Percentiles rank a stretch among this genome's conserved stretches.
phyloP scores from a whole-genome alignment of 2,329 filamentous ascomycete species.

The Beauveria caledonica region DNA sequence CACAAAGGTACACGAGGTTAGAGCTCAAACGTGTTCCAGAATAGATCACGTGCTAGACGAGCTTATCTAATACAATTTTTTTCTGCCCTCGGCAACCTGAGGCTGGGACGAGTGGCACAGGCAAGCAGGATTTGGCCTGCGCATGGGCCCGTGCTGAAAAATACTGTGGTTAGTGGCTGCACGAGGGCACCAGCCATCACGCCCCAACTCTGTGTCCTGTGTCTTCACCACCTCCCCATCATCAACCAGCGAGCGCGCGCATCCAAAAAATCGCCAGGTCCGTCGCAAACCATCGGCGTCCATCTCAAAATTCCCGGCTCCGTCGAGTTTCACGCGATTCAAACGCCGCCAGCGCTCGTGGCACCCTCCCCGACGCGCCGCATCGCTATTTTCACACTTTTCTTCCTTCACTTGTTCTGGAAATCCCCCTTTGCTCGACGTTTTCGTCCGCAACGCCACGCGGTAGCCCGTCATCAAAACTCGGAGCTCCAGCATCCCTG shows the following conservation, averaged over 20 bases:
- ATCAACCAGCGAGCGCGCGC: constrained; percentile 46
- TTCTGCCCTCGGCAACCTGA: neutral
- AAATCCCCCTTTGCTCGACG: constrained; percentile 20
- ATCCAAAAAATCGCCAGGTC: constrained; percentile 54
- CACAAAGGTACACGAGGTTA: neutral
- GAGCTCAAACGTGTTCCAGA: neutral
- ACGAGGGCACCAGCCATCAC: constrained; percentile 39
- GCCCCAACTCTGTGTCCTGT: constrained; percentile 42
- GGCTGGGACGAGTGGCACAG: neutral
- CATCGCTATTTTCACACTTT: constrained; percentile 34
- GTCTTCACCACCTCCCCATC: constrained; percentile 46
- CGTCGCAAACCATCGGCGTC: constrained; percentile 50
- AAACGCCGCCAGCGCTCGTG: constrained; percentile 35
- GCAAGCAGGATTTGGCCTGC: constrained; percentile 15
- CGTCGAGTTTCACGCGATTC: constrained; percentile 48
- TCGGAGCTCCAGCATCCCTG: constrained; percentile 5
- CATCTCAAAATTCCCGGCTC: constrained; percentile 45
- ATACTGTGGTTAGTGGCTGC: constrained; percentile 30
- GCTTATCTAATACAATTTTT: constrained; percentile 10
- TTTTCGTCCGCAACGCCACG: constrained; percentile 12
- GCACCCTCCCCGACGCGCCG: constrained; percentile 34
- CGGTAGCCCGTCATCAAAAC: constrained; percentile 13
- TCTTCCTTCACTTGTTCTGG: constrained; percentile 28
- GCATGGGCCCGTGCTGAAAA: constrained; percentile 32
- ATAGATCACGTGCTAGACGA: constrained; percentile 6